These are phyloP conservation scores for Ceratobasidium sp. DNA, from an alignment of 1,284 basidiomycete genomes.

Conservation along the genomic window DNA sequence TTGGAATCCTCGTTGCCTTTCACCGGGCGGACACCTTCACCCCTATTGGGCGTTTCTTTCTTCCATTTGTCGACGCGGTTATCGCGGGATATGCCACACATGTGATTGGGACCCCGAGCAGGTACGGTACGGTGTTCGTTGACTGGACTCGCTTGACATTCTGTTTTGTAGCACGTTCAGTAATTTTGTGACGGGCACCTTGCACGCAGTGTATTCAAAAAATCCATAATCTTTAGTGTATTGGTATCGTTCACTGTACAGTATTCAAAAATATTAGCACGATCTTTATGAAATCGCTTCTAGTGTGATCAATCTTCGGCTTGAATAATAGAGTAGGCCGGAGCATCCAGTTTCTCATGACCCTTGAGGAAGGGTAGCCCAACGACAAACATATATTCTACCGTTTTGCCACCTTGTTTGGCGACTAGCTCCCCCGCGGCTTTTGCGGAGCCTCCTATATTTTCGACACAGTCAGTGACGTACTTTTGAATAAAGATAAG, in stretches of 20 bases:
- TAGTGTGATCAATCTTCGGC: constrained; percentile 62
- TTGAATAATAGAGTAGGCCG: constrained; percentile 84
- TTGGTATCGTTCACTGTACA: background rate
- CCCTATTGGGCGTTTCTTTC: constrained; percentile 57
- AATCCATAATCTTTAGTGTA: background rate
- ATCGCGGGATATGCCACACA: constrained; percentile 51
- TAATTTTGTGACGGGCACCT: constrained; percentile 15
- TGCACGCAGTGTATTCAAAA: constrained; percentile 14
- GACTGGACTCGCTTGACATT: background rate
- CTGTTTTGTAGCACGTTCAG: constrained; percentile 14
- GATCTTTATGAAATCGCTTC: background rate
- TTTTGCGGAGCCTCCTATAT: constrained; percentile 86
- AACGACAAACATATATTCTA: constrained; percentile 96
- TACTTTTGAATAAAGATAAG: background rate
- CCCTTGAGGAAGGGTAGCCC: constrained; percentile 87
- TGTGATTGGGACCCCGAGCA: constrained; percentile 18
- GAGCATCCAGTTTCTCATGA: constrained; percentile 79
- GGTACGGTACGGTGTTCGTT: background rate
- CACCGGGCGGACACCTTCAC: constrained; percentile 62
- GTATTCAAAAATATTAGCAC: constrained; percentile 11
- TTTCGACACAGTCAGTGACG: background rate
- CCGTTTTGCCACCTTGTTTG: constrained; percentile 79
- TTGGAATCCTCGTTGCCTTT: constrained; percentile 53
- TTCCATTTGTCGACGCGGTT: constrained; percentile 73
- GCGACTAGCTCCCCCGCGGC: constrained; percentile 92